Evolutionary conservation across 345 rosid species (phyloP), one percentile per base, ranked within the genome.

Genomic region (Eucalyptus sp.): DNA sequence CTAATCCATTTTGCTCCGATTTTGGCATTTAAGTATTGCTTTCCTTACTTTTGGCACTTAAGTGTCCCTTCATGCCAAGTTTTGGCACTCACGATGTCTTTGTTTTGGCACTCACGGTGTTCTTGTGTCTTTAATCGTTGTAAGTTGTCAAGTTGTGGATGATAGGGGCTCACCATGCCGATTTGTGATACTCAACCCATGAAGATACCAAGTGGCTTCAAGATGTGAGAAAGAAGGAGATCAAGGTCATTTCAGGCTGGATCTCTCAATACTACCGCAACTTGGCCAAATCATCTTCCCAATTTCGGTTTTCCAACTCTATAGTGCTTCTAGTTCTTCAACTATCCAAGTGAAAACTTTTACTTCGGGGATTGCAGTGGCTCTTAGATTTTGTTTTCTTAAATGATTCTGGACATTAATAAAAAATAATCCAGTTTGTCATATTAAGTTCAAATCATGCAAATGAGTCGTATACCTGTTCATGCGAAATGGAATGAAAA

Each of bases 121-220:
- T 4, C 43, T 41, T 41, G 5, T 41, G 43, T 41, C 43, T 41
- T 41, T 41, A 41, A 41, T 41, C 24, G 2, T 86, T 5, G 7
- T 13, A 33, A 86, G 31, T 86, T 29, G 13, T 46, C 2, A 41
- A 41, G 43, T 4, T 41, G 43, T 41, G 43, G 11, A 4, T 37
- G 43, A 79, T 43, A 93, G 96, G 97, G 68, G 95, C 96, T 89
- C 96, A 95, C 87, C 96, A 94, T 88, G 96, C 94, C n/a, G 94
- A 94, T 90, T 62, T 95, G 87, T 93, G 97, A 89, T 92, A 86
- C 85, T 93, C 94, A 89, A 94, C 92, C 1, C 87, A 48, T 0
- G 93, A 92, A 89, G 96, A 94, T 50, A 95, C 96, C 43, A 76
- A 92, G 88, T 93, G 96, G 95, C 95, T 94, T 58, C 89, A 71